Conservation (phyloP, 192 early-diverging fungal species). For the Dissophora globulifera region DNA sequence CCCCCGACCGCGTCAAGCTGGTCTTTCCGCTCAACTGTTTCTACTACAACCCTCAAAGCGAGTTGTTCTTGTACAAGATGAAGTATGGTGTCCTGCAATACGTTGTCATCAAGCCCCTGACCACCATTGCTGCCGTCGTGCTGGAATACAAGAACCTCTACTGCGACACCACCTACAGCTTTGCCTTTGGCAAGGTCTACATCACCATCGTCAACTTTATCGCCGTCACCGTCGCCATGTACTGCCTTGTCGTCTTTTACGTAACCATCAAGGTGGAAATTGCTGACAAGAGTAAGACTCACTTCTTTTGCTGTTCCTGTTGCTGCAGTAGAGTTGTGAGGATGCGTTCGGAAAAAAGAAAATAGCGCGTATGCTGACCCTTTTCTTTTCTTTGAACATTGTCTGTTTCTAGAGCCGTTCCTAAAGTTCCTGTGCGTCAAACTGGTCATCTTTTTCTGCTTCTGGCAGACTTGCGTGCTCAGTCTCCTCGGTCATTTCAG, state of each 20-base stretch:
- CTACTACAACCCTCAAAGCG: conserved; percentile 65
- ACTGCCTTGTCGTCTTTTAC: conserved; percentile 72
- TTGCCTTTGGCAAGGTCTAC: conserved; percentile 74
- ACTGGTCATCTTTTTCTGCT: conserved; percentile 55
- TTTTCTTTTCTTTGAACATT: too few relatives aligned
- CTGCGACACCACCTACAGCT: conserved; percentile 68
- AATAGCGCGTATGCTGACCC: too few relatives aligned
- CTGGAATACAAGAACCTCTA: conserved; percentile 68
- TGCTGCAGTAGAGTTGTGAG: too few relatives aligned
- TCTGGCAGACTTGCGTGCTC: conserved; percentile 46
- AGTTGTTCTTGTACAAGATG: conserved; percentile 65
- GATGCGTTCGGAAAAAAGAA: too few relatives aligned
- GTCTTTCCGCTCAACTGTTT: conserved; percentile 72
- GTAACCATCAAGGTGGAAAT: conserved; percentile 68
- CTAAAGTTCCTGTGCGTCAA: conserved; percentile 57
- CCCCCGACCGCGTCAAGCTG: conserved; percentile 59
- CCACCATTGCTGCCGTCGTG: conserved; percentile 71
- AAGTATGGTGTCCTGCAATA: conserved; percentile 80
- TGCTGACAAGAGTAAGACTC: conserved; percentile 56
- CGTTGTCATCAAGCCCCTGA: conserved; percentile 67
- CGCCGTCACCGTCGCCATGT: conserved; percentile 74
- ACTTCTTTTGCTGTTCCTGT: not conserved
- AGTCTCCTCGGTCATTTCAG: conserved; percentile 31
- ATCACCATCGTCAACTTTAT: conserved; percentile 70
- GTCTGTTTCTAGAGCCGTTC: conserved; percentile 33